Percentiles rank a stretch among this genome's conserved stretches.
These are phyloP conservation scores for Turritis glabra DNA, from an alignment of 345 rosid species.

Conservation along the genomic window DNA sequence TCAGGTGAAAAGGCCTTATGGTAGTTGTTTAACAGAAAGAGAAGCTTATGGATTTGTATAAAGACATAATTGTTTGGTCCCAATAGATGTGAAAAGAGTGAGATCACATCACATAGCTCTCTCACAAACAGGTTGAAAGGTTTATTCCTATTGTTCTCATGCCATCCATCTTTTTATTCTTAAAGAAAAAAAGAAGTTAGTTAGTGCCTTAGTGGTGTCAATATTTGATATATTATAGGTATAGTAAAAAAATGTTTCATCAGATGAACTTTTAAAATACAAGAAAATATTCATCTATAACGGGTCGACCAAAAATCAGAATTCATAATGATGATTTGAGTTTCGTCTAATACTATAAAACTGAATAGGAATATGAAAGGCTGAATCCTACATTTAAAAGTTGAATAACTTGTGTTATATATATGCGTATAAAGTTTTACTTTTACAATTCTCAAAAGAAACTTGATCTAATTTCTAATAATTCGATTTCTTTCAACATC, in stretches of 20 bases:
- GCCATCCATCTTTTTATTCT: neutral
- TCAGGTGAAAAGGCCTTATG: constrained; percentile 29
- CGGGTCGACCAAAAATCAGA: neutral
- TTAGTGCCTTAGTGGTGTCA: neutral
- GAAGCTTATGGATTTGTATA: constrained; percentile 25
- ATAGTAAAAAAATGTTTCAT: neutral
- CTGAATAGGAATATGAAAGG: too few relatives aligned
- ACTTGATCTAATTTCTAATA: too few relatives aligned
- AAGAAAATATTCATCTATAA: too few relatives aligned
- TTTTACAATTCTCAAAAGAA: too few relatives aligned
- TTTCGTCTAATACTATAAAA: too few relatives aligned
- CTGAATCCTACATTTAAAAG: too few relatives aligned
- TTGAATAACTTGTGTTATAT: too few relatives aligned
- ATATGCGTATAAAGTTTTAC: too few relatives aligned
- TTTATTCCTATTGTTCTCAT: constrained; percentile 21
- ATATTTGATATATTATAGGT: neutral
- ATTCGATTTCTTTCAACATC: too few relatives aligned
- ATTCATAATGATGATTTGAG: too few relatives aligned
- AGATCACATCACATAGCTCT: constrained; percentile 26
- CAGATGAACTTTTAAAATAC: too few relatives aligned
- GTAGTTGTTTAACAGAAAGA: constrained; percentile 19
- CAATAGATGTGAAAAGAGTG: constrained; percentile 27
- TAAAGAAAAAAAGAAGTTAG: neutral
- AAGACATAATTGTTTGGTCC: constrained; percentile 25
- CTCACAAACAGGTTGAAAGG: constrained; percentile 17